These are phyloP conservation scores for Tuber brumale DNA, from an alignment of 495 filamentous ascomycete genomes.

Conservation along the genomic window DNA sequence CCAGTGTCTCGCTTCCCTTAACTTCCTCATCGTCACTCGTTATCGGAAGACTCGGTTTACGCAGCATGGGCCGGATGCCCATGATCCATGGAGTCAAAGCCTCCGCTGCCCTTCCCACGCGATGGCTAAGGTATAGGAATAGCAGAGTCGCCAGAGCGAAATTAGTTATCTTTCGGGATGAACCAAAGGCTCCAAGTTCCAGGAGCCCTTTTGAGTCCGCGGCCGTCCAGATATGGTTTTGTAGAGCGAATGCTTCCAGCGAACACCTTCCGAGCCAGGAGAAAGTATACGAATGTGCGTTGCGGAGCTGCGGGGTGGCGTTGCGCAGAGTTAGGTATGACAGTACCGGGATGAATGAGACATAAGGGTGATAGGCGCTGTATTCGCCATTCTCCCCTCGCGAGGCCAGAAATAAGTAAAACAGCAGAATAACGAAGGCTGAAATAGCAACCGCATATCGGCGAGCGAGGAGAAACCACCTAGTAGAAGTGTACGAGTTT, in stretches of 20 bases:
- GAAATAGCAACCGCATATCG: conserved; percentile 34
- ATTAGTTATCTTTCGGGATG: conserved; percentile 39
- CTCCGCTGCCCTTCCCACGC: conserved; percentile 43
- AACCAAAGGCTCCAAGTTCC: conserved; percentile 46
- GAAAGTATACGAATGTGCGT: conserved; percentile 47
- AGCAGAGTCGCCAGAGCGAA: conserved; percentile 43
- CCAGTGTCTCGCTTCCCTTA: conserved; percentile 8
- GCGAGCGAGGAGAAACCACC: conserved; percentile 10
- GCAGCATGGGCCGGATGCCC: conserved; percentile 19
- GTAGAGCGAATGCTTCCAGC: conserved; percentile 56
- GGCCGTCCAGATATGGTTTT: conserved; percentile 59
- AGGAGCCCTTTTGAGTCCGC: conserved; percentile 53
- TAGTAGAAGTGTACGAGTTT: conserved; percentile 12
- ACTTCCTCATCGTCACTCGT: conserved; percentile 12
- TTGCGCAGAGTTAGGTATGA: conserved; percentile 52
- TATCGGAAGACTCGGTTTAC: conserved; percentile 17
- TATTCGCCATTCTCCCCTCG: conserved; percentile 46
- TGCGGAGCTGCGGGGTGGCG: conserved; percentile 44
- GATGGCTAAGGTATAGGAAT: conserved; percentile 46
- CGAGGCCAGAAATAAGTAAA: conserved; percentile 42
- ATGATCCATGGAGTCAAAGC: conserved; percentile 46
- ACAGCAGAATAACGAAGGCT: conserved; percentile 35
- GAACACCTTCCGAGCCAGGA: conserved; percentile 53
- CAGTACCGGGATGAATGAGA: conserved; percentile 52
- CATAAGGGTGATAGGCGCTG: conserved; percentile 50